phyloP scores from a whole-genome alignment of 1,284 basidiomycete species.

The Cystobasidium slooffiae region DNA sequence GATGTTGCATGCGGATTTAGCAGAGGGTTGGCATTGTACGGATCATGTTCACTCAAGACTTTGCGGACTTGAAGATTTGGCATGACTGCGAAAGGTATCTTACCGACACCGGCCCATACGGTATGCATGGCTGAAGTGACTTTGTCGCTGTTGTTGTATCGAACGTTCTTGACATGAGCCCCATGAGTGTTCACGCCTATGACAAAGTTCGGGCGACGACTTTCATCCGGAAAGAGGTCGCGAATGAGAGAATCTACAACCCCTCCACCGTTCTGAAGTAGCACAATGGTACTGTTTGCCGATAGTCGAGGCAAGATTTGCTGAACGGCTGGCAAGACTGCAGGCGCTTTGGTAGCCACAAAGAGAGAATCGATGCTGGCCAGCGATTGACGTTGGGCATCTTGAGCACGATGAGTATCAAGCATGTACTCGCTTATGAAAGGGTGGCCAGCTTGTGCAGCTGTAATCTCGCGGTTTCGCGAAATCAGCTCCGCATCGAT shows the following conservation, averaged over 20 bases:
- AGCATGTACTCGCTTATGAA: constrained; percentile 35
- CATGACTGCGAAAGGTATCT: constrained; percentile 76
- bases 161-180: constrained; percentile 59
- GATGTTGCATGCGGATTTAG: constrained; percentile 49
- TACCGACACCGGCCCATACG: constrained; percentile 75
- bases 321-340: constrained; percentile 67
- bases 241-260: constrained; percentile 77
- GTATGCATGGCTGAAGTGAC: constrained; percentile 61
- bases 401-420: constrained; percentile 22
- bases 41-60: constrained; percentile 35
- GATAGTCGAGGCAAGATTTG: constrained; percentile 69
- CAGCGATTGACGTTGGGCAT: constrained; percentile 40
- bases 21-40: constrained; percentile 50
- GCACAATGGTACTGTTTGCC: constrained; percentile 75
- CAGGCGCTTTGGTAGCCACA: constrained; percentile 78
- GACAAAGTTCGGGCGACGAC: constrained; percentile 79
- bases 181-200: constrained; percentile 84
- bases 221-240: constrained; percentile 72
- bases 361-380: constrained; percentile 71
- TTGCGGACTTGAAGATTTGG: constrained; percentile 64
- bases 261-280: constrained; percentile 90
- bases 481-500: constrained; percentile 46
- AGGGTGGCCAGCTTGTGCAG: constrained; percentile 44
- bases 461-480: constrained; percentile 56
- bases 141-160: not conserved